Percentiles rank a stretch among this genome's conserved stretches.
phyloP scores from a whole-genome alignment of 371 early-diverging fungal species.

The Circinella minor region DNA sequence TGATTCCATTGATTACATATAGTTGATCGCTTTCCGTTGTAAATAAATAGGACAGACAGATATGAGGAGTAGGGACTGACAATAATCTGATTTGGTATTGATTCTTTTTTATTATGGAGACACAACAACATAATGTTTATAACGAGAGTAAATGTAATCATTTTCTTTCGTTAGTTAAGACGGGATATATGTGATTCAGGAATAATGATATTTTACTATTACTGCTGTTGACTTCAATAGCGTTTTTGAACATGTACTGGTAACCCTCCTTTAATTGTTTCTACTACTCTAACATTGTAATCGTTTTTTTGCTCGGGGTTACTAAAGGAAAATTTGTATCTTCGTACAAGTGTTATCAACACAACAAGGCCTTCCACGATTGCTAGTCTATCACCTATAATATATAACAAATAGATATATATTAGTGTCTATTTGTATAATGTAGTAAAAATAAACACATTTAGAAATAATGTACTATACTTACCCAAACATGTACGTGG shows the following conservation, averaged over 20 bases:
- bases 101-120: no score
- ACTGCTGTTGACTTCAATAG: not conserved
- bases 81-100: no score
- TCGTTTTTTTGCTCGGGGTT: constrained; percentile 39
- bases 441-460: not conserved
- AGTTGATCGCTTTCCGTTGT: no score
- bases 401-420: no score
- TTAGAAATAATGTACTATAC: not conserved
- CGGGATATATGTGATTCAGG: no score
- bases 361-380: constrained; percentile 47
- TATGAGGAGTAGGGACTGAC: no score
- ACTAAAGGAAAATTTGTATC: constrained; percentile 42
- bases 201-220: no score
- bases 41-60: no score
- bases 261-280: constrained; percentile 54
- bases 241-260: constrained; percentile 33
- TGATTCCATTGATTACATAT: no score
- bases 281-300: constrained; percentile 36
- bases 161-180: no score
- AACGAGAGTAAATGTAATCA: no score
- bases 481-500: constrained; percentile 58
- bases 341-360: constrained; percentile 38
- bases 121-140: no score
- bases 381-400: constrained; percentile 55
- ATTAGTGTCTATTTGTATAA: not conserved